Conservation (phyloP, 2,329 filamentous ascomycete species). For the Aspergillus brasiliensis region DNA sequence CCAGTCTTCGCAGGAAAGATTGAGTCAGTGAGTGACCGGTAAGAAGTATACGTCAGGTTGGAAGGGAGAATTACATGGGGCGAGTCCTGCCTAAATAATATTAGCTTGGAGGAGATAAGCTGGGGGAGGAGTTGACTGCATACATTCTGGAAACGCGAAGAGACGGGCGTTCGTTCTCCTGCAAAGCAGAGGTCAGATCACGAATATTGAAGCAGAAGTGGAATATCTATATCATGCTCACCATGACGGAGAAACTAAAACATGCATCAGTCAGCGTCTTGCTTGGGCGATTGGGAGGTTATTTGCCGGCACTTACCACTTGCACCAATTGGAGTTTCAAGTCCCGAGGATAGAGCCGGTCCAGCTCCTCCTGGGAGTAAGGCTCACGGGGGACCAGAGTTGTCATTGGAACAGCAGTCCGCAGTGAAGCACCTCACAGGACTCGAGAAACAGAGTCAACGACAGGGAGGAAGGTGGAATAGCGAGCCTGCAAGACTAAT, state of each 20-base stretch:
- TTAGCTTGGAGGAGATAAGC: slow-evolving; percentile 22
- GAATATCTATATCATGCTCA: slow-evolving; percentile 38
- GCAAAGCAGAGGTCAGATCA: slow-evolving; percentile 13
- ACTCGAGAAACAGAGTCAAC: neutral
- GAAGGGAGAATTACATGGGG: slow-evolving; percentile 44
- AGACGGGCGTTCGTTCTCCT: slow-evolving; percentile 80
- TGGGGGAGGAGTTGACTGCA: slow-evolving; percentile 13
- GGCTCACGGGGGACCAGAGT: slow-evolving; percentile 71
- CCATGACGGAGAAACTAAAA: slow-evolving; percentile 70
- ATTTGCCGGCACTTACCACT: slow-evolving; percentile 55
- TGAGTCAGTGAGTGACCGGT: slow-evolving; percentile 1
- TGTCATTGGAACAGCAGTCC: slow-evolving; percentile 62
- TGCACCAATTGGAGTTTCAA: slow-evolving; percentile 89
- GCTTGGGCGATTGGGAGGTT: neutral
- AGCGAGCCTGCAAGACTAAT: neutral
- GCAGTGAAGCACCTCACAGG: neutral
- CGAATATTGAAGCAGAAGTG: neutral
- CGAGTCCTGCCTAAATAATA: slow-evolving; percentile 48
- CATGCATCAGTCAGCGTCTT: slow-evolving; percentile 19
- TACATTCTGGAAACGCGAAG: slow-evolving; percentile 80
- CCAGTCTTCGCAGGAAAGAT: slow-evolving; percentile 61
- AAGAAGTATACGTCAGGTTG: neutral
- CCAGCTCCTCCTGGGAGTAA: slow-evolving; percentile 80
- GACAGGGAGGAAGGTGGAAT: neutral
- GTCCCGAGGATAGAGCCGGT: slow-evolving; percentile 74